A percentile compares a stretch with the other conserved stretches of the same genome.
phyloP scores from a whole-genome alignment of 106 monocot species.

The Dendrobium officinale region DNA sequence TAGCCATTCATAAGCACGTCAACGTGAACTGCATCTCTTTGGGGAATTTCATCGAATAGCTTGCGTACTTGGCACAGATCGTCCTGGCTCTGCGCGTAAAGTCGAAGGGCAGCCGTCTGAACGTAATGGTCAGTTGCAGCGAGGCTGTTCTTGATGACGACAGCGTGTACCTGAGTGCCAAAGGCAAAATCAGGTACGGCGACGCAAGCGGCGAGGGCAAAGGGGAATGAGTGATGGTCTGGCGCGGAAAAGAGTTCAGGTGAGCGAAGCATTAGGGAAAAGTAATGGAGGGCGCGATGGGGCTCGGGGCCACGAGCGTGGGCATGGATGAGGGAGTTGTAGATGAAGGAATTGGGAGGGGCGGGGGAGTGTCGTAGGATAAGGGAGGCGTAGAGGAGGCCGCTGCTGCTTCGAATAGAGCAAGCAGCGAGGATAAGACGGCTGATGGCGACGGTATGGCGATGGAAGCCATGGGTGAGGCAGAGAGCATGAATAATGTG shows the following conservation, averaged over 20 bases:
- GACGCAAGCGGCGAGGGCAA: conserved; percentile 37
- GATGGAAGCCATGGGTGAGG: conserved; percentile 9
- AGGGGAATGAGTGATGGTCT: conserved; percentile 59
- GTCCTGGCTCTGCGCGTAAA: conserved; percentile 12
- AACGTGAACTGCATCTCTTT: conserved; percentile 34
- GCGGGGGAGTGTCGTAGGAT: conserved; percentile 33
- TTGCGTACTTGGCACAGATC: conserved; percentile 10
- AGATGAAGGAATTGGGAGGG: conserved; percentile 30
- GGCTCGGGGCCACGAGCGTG: conserved; percentile 14
- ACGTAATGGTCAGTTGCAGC: conserved; percentile 47
- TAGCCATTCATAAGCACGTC: conserved; percentile 60
- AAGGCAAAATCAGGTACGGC: conserved; percentile 6
- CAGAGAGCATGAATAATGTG: conserved; percentile 31
- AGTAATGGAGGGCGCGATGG: conserved; percentile 17
- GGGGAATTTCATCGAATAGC: conserved; percentile 48
- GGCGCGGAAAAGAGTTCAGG: conserved; percentile 5
- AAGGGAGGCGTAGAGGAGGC: conserved; percentile 30
- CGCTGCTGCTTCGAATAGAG: conserved; percentile 10
- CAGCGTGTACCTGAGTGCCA: conserved; percentile 48
- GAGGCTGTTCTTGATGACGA: conserved; percentile 35
- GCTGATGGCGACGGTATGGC: conserved; percentile 22
- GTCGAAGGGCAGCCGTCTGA: conserved; percentile 41
- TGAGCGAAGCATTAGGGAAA: conserved; percentile 10
- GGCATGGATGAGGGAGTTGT: conserved; percentile 31
- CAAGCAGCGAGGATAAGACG: conserved; percentile 31